Evolutionary conservation across 805 yeast genomes (phyloP).

Genomic region (Myxozyma nipponensis): DNA sequence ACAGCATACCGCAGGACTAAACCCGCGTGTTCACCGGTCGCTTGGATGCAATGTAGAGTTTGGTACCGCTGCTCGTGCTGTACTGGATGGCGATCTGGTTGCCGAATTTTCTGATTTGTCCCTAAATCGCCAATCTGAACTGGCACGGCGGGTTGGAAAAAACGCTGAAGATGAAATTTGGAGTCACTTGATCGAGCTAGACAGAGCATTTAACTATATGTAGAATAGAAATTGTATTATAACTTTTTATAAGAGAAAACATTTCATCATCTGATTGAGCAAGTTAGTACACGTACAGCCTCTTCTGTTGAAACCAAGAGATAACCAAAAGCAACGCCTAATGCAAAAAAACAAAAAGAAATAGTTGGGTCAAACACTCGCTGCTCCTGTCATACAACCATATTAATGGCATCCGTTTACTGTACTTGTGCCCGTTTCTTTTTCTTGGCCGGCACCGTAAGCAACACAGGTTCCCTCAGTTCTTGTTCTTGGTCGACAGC

Average conservation of each 20-base stretch:
- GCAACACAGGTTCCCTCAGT: conserved; percentile 19
- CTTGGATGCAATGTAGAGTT: neutral
- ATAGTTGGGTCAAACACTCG: too few species aligned
- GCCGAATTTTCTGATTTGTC: conserved; percentile 12
- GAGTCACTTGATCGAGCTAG: conserved; percentile 25
- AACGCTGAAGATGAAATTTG: conserved; percentile 20
- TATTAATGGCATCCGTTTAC: neutral
- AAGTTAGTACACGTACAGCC: too few species aligned
- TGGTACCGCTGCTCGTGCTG: conserved; percentile 16
- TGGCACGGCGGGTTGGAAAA: conserved; percentile 24
- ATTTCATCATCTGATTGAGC: too few species aligned
- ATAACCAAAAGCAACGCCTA: too few species aligned
- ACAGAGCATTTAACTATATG: conserved; percentile 22
- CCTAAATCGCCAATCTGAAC: conserved; percentile 18
- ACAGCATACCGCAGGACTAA: conserved; percentile 69
- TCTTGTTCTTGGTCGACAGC: conserved; percentile 47
- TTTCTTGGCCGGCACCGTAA: conserved; percentile 21
- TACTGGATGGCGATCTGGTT: conserved; percentile 23
- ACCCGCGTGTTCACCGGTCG: conserved; percentile 47
- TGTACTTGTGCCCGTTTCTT: neutral
- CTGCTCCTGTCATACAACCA: neutral
- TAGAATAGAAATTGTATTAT: neutral
- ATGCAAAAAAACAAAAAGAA: neutral
- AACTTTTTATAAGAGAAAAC: too few species aligned
- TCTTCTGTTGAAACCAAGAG: too few species aligned